Base-by-base conservation (phyloP, 306 rosid species). In the Luffa aegyptiaca region DNA sequence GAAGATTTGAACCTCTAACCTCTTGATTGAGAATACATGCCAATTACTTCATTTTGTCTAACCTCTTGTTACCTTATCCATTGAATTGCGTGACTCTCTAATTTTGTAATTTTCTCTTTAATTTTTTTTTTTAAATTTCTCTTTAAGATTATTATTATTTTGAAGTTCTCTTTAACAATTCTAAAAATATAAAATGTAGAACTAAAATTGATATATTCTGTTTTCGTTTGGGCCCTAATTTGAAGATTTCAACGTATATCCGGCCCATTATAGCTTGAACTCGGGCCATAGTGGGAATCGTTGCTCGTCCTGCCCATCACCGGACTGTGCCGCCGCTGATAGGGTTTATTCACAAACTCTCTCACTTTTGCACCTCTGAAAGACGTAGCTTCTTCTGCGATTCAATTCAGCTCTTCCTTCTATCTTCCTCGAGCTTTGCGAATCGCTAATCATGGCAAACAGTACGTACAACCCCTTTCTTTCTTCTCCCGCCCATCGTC, bases 321-420 rank as follows among this genome's bases (percentile, higher is more conserved):
- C 76, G 76, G 76, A 71, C 76, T 12, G 76, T 45, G 41, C 76
- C 41, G 57, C 57, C 76, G 76, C 58, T 21, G 58, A 21, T 71
- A 71, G 76, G 76, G 76, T 71, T 71, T 71, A 71, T 71, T 71
- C 76, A 21, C 56, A 45, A 68, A 70, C 37, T 44, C 76, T 10
- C 55, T 0, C 31, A 7, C 31, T 39, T 66, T 17, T 39, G 73
- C 72, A 3, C 72, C 72, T 37, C 72, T 2, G 26, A 35, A 37
- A 17, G 6, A 65, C 72, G 71, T 35, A 65, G 72, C 76, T 45
- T 37, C 76, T 44, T 70, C 76, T 70, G 56, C 39, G 39, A 45
- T 70, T 70, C 76, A 13, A 44, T 44, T 21, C 55, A 20, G 18
- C 17, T 70, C 76, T 20, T 70, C 13, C 76, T 44, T 70, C 76